These are phyloP conservation scores for Salix viminalis DNA, from an alignment of 345 rosid genomes.

Conservation along the genomic window DNA sequence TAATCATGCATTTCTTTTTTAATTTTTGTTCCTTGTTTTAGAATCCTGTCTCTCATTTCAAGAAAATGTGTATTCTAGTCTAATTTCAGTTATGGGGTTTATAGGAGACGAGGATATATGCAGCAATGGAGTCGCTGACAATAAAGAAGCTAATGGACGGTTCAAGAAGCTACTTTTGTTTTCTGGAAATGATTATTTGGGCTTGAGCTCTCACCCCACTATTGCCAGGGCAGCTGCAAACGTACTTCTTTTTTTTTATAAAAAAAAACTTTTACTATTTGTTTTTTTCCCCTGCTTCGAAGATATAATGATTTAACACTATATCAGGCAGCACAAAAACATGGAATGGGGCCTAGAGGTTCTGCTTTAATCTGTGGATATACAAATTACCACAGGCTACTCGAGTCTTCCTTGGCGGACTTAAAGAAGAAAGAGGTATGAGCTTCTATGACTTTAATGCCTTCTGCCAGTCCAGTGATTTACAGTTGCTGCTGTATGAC, in stretches of 20 bases:
- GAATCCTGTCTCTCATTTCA: not conserved
- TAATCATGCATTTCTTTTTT: not conserved
- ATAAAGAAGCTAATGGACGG: slow-evolving; percentile 7
- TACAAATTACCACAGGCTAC: slow-evolving; percentile 73
- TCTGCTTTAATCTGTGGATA: slow-evolving; percentile 93
- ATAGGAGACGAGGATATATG: slow-evolving; percentile 57
- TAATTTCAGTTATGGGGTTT: not conserved
- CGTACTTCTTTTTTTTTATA: slow-evolving; percentile 18
- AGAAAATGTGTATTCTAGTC: not conserved
- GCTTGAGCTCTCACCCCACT: slow-evolving; percentile 86
- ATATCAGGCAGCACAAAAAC: slow-evolving; percentile 66
- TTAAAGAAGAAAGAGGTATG: slow-evolving; percentile 86
- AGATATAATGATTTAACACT: not conserved
- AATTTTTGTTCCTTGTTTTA: not conserved
- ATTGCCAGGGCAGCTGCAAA: slow-evolving; percentile 68
- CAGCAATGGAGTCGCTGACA: slow-evolving; percentile 29
- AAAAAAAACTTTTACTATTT: not conserved
- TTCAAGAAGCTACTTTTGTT: slow-evolving; percentile 71
- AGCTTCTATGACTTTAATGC: not conserved
- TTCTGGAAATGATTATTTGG: slow-evolving; percentile 97
- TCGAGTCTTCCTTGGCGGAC: slow-evolving; percentile 79
- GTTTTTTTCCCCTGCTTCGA: not conserved
- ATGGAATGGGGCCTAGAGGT: slow-evolving; percentile 99
- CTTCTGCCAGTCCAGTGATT: not conserved
- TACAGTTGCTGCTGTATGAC: not conserved